Percentiles rank a stretch among this genome's conserved stretches.
Evolutionary conservation across 2,329 filamentous ascomycete genomes (phyloP).

Genomic region (Zarea fungicola): DNA sequence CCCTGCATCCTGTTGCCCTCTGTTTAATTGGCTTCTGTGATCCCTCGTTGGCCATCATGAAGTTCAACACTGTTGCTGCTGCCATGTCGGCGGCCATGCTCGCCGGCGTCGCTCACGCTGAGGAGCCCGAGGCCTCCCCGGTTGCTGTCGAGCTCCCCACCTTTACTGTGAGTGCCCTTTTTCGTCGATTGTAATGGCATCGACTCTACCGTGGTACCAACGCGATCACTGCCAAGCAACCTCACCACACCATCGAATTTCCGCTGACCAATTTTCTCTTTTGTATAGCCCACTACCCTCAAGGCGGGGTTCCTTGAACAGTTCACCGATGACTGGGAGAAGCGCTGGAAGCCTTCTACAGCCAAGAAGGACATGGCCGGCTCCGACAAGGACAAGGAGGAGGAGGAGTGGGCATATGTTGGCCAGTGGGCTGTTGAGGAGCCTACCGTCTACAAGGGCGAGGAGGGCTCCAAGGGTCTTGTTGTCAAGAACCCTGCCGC

Average conservation of each 20-base stretch:
- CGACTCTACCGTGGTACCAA: too few species aligned
- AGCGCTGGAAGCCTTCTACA: conserved; percentile 88
- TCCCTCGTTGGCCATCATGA: conserved; percentile 55
- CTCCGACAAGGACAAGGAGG: conserved; percentile 68
- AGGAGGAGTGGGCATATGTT: conserved; percentile 93
- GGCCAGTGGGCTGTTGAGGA: conserved; percentile 97
- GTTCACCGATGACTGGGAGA: conserved; percentile 95
- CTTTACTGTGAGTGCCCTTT: conserved; percentile 71
- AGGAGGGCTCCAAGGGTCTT: conserved; percentile 91
- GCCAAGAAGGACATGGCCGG: conserved; percentile 87
- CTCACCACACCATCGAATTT: conserved; percentile 8
- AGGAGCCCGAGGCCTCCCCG: conserved; percentile 59
- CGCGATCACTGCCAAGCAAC: not conserved
- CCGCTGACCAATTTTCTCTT: conserved; percentile 21
- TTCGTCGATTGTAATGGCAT: not conserved
- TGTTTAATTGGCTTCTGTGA: not conserved
- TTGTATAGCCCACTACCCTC: conserved; percentile 68
- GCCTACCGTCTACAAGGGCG: conserved; percentile 82
- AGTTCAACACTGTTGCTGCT: conserved; percentile 74
- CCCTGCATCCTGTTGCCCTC: conserved; percentile 1
- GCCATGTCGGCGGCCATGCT: conserved; percentile 69
- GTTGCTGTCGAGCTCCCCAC: conserved; percentile 64
- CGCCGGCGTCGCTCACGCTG: conserved; percentile 64
- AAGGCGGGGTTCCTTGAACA: conserved; percentile 97
- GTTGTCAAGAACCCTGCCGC: conserved; percentile 97